A percentile compares a stretch with the other conserved stretches of the same genome.
Conservation (phyloP, 352 stramenopile genomes). For the Globisporangium spinosum region DNA sequence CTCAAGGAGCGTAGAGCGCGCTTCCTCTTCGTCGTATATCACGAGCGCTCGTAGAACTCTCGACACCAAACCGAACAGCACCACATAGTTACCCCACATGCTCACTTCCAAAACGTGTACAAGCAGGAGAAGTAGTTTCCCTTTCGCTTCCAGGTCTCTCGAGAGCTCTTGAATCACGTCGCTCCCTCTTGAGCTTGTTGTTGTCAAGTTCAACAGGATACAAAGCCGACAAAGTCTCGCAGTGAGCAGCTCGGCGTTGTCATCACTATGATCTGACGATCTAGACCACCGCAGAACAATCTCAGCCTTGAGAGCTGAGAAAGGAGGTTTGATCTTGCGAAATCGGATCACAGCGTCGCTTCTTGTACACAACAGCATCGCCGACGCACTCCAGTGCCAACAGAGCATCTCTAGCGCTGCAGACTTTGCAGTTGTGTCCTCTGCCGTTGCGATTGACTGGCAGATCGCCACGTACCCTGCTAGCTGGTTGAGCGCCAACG, state of each 20-base stretch:
- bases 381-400: slow-evolving; percentile 65
- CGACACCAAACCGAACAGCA: background rate
- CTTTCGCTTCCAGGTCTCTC: slow-evolving; percentile 19
- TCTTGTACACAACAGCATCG: slow-evolving; percentile 46
- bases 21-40: background rate
- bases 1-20: slow-evolving; percentile 4
- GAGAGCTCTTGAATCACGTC: slow-evolving; percentile 15
- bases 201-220: slow-evolving; percentile 29
- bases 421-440: background rate
- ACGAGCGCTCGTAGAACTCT: background rate
- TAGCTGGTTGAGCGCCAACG: slow-evolving; percentile 14
- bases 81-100: background rate
- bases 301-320: slow-evolving; percentile 9
- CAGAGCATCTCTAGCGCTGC: slow-evolving; percentile 29
- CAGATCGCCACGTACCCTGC: slow-evolving; percentile 17
- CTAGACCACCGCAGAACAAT: slow-evolving; percentile 13
- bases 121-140: slow-evolving; percentile 3
- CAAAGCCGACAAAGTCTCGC: slow-evolving; percentile 39
- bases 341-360: slow-evolving; percentile 27
- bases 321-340: slow-evolving; percentile 22
- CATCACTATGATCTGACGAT: background rate
- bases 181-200: slow-evolving; percentile 1
- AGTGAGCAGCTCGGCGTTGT: slow-evolving; percentile 14
- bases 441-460: background rate
- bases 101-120: slow-evolving; percentile 4